phyloP scores from a whole-genome alignment of 2,329 filamentous ascomycete genomes.

The Sporothrix curviconia region DNA sequence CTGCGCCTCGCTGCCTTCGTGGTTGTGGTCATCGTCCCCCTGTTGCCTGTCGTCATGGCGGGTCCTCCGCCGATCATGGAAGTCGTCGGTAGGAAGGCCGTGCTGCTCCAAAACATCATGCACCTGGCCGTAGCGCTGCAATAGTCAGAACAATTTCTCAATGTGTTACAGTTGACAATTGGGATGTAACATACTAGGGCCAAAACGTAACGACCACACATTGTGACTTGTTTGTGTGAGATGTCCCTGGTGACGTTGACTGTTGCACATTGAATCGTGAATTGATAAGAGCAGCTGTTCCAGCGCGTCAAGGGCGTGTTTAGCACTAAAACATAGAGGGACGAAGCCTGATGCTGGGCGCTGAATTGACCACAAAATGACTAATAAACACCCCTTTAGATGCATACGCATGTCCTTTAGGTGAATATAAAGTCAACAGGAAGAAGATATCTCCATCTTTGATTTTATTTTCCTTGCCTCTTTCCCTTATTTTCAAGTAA shows the following conservation, averaged over 20 bases:
- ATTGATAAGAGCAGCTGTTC: too few species aligned
- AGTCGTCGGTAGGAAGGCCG: constrained; percentile 1
- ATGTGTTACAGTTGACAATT: too few species aligned
- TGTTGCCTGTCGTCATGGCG: constrained; percentile 34
- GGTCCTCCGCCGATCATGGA: neutral
- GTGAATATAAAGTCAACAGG: neutral
- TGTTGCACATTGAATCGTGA: too few species aligned
- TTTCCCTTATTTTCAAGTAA: neutral
- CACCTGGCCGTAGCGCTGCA: constrained; percentile 68
- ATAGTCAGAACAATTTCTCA: too few species aligned
- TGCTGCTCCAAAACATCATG: constrained; percentile 66
- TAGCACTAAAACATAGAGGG: too few species aligned
- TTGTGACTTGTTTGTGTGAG: neutral
- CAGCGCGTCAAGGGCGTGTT: too few species aligned
- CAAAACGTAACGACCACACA: constrained; percentile 34
- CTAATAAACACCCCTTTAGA: too few species aligned
- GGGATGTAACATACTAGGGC: constrained; percentile 32
- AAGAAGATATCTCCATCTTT: neutral
- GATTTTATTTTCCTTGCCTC: neutral
- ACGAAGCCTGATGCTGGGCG: too few species aligned
- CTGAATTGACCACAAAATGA: too few species aligned
- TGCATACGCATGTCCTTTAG: too few species aligned
- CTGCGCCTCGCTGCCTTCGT: constrained; percentile 61
- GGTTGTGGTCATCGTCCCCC: constrained; percentile 67
- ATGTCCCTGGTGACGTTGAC: neutral